Evolutionary conservation across 2,329 filamentous ascomycete genomes (phyloP), one percentile per base, ranked within the genome.

Genomic region (Colletotrichum camelliae): DNA sequence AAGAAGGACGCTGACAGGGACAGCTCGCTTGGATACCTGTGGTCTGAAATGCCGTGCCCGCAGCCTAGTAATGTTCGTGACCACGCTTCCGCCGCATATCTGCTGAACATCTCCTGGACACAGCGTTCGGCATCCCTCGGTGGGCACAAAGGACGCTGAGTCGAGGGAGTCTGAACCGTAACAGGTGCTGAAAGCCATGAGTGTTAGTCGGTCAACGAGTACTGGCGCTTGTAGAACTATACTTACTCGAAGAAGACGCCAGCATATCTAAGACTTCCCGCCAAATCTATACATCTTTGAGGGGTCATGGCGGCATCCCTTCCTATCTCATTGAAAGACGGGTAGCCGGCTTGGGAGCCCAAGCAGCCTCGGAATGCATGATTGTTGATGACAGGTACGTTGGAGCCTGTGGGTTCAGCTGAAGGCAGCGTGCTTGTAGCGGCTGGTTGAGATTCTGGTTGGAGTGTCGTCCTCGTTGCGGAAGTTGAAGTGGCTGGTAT

Each of bases 171-270:
- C 60, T 7, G 60, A 62, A 29, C 60, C 60, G n/a, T 62, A 62
- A 3, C 60, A 62, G 60, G 31, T 62, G 31, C 60, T 62, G 31
- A 8, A 62, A 31, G 18, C 18, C 5, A 62, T 35, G 21, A 58
- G 15, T 58, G 27, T 62, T 18, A 21, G 58, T 18, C 35, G 12
- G 21, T 12, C 58, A n/a, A 15, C 4, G 4, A 1, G 1, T 10
- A 3, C 39, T 43, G 16, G 39, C 2, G 39, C 16, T 43, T 43
- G 39, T n/a, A 43, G 39, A 35, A 35, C 31, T 33, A 0, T 35
- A 62, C 60, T 62, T 62, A 37, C 60, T 62, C 60, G 31, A 62
- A 62, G 29, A 62, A 24, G n/a, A 62, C 60, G 7, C 60, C 60
- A 15, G 60, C 24, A 33, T 62, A 62, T 62, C 18, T 62, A 12